Conservation (phyloP, 106 monocot species). For the Iris macrosiphon region DNA sequence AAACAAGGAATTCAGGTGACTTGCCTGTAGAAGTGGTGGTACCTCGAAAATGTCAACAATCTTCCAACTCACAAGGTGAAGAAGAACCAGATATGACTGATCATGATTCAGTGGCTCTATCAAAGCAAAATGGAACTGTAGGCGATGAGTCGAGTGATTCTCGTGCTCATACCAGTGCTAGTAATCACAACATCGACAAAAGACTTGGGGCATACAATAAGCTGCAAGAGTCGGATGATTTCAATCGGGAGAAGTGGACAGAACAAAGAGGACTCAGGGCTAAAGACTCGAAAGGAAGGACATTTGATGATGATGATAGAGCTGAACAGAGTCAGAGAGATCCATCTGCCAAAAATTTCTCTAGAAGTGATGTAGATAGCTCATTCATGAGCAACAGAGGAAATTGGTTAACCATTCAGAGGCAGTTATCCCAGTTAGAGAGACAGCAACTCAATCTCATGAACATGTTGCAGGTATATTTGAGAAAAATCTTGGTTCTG, state of each 20-base stretch:
- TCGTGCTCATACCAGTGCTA: slow-evolving; percentile 9
- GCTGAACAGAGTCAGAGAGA: slow-evolving; percentile 26
- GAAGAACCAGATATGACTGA: slow-evolving; percentile 27
- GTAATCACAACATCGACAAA: slow-evolving; percentile 16
- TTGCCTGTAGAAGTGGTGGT: slow-evolving; percentile 71
- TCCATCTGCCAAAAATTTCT: slow-evolving; percentile 21
- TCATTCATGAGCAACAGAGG: slow-evolving; percentile 51
- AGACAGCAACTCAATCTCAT: slow-evolving; percentile 78
- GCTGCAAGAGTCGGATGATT: slow-evolving; percentile 22
- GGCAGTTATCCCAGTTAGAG: slow-evolving; percentile 70
- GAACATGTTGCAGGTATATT: slow-evolving; percentile 88
- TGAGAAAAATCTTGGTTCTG: no score
- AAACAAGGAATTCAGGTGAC: slow-evolving; percentile 55
- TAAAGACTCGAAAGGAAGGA: slow-evolving; percentile 38
- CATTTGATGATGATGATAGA: slow-evolving; percentile 39
- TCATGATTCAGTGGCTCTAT: slow-evolving; percentile 12
- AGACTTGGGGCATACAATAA: slow-evolving; percentile 11
- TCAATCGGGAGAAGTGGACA: slow-evolving; percentile 35
- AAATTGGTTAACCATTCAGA: slow-evolving; percentile 71
- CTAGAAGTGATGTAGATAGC: slow-evolving; percentile 24
- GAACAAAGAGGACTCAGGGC: slow-evolving; percentile 33
- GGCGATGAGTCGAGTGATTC: slow-evolving; percentile 16
- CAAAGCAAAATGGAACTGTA: slow-evolving; percentile 9
- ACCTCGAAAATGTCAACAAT: slow-evolving; percentile 39
- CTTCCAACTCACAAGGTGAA: slow-evolving; percentile 29